Conservation (phyloP, 306 rosid species). For the Vigna mungo region DNA sequence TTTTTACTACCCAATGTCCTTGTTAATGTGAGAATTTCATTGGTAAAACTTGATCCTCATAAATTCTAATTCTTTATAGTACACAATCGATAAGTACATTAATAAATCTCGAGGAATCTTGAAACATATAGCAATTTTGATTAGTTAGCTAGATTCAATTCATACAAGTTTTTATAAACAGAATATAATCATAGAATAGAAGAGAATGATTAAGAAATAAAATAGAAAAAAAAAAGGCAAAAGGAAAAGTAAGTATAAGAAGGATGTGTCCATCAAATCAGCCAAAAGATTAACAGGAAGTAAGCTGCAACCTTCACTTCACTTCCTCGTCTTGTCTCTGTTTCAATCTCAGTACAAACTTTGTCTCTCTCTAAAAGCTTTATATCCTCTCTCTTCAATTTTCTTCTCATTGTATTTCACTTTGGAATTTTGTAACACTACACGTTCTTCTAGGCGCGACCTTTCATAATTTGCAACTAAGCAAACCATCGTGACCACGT, state of each 20-base stretch:
- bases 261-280: constrained; percentile 43
- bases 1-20: too few relatives aligned
- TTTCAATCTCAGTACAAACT: not conserved
- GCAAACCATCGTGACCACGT: constrained; percentile 1
- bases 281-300: constrained; percentile 40
- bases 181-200: too few relatives aligned
- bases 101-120: too few relatives aligned
- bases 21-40: too few relatives aligned
- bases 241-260: constrained; percentile 13
- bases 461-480: not conserved
- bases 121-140: too few relatives aligned
- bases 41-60: too few relatives aligned
- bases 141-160: too few relatives aligned
- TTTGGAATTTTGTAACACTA: not conserved
- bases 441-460: constrained; percentile 31
- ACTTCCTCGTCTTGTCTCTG: constrained; percentile 42
- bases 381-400: constrained; percentile 1
- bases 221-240: not conserved
- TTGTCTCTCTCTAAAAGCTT: constrained; percentile 8
- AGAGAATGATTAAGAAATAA: not conserved
- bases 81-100: too few relatives aligned
- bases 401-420: not conserved
- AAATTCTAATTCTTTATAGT: too few relatives aligned
- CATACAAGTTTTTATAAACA: too few relatives aligned
- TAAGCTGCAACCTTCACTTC: constrained; percentile 4